These are phyloP conservation scores for Cucurbita argyrosperma DNA, from an alignment of 306 rosid species.

Conservation along the genomic window DNA sequence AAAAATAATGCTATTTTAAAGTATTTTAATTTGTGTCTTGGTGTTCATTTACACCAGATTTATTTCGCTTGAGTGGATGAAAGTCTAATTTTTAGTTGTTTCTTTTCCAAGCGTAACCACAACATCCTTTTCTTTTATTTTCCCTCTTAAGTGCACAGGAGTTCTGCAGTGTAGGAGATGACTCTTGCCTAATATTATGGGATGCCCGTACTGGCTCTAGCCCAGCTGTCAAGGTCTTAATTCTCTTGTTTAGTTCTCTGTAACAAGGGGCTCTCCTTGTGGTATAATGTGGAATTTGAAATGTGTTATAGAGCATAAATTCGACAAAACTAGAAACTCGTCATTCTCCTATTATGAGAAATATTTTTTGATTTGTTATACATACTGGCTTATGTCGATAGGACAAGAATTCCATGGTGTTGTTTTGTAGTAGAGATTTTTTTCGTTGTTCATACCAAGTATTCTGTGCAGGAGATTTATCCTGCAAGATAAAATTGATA, in stretches of 20 bases:
- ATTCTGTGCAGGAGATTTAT: background rate
- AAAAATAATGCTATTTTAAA: no score
- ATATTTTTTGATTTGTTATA: background rate
- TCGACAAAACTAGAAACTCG: background rate
- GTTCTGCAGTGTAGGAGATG: conserved; percentile 98
- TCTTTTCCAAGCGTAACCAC: background rate
- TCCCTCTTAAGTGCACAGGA: conserved; percentile 49
- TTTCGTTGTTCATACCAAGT: background rate
- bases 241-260: background rate
- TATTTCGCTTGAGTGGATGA: background rate
- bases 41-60: background rate
- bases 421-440: background rate
- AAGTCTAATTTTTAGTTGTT: background rate
- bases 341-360: background rate
- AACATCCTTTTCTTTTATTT: background rate
- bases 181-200: conserved; percentile 95
- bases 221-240: conserved; percentile 75
- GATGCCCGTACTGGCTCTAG: conserved; percentile 85
- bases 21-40: background rate
- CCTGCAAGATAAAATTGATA: background rate
- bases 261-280: background rate
- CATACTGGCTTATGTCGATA: background rate
- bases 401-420: background rate
- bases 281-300: background rate
- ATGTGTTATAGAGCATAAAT: background rate